Percentiles rank a stretch among this genome's conserved stretches.
Evolutionary conservation across 2,329 filamentous ascomycete species (phyloP).

Genomic region (Domatiomyces globalis): DNA sequence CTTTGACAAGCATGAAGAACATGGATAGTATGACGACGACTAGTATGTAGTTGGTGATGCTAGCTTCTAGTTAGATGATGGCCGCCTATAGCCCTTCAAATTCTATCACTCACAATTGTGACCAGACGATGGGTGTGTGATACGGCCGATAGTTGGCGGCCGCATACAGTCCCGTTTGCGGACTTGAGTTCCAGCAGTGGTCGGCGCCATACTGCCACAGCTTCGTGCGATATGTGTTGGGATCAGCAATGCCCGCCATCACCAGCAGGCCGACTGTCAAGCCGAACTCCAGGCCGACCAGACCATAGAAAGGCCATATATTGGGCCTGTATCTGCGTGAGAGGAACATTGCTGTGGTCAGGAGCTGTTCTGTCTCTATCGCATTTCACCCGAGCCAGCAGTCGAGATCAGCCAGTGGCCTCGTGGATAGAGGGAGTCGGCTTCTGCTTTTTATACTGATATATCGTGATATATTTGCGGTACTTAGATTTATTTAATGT

Average conservation of each 20-base stretch:
- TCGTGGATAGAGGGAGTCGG: neutral
- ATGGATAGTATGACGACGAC: conserved; percentile 46
- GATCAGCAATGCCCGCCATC: conserved; percentile 47
- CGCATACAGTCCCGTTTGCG: conserved; percentile 41
- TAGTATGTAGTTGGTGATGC: conserved; percentile 47
- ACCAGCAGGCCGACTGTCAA: conserved; percentile 44
- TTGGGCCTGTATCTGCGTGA: conserved; percentile 42
- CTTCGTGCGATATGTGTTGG: conserved; percentile 46
- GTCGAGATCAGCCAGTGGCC: neutral
- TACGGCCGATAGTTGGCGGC: conserved; percentile 45
- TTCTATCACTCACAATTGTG: conserved; percentile 37
- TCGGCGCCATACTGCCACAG: conserved; percentile 48
- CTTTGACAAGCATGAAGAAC: conserved; percentile 47
- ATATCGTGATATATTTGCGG: neutral
- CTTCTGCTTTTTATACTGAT: neutral
- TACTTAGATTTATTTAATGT: neutral
- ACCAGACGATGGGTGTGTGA: conserved; percentile 44
- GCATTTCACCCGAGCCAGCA: neutral
- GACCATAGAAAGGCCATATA: conserved; percentile 31
- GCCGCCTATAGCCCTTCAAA: neutral
- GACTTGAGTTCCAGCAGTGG: conserved; percentile 49
- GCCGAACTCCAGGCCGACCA: conserved; percentile 42
- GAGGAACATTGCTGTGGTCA: conserved; percentile 27
- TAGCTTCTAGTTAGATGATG: conserved; percentile 20
- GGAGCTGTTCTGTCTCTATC: neutral